Evolutionary conservation across 2,329 filamentous ascomycete species (phyloP).

Genomic region (Thermoascus crustaceus): DNA sequence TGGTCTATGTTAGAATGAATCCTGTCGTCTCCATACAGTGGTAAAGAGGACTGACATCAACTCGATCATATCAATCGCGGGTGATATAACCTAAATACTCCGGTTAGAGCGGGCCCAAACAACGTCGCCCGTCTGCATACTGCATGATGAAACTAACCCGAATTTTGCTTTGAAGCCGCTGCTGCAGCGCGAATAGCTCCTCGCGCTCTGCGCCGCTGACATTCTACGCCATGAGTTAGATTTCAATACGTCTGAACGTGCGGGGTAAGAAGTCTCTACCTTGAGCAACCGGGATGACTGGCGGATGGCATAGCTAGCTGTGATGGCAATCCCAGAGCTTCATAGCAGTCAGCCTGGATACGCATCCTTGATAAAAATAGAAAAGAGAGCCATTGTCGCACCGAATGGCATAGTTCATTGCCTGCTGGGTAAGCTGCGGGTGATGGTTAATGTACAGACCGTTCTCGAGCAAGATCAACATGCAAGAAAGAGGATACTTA

Average conservation of each 20-base stretch:
- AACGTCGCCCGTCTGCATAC: too few relatives aligned
- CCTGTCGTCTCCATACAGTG: background rate
- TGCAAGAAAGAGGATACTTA: slow-evolving; percentile 22
- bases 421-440: slow-evolving; percentile 59
- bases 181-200: slow-evolving; percentile 65
- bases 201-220: slow-evolving; percentile 64
- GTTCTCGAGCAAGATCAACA: too few relatives aligned
- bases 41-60: slow-evolving; percentile 55
- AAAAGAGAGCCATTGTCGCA: slow-evolving; percentile 11
- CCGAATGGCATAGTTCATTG: slow-evolving; percentile 85
- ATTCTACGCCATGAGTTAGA: slow-evolving; percentile 35
- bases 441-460: slow-evolving; percentile 3
- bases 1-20: slow-evolving; percentile 17
- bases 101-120: slow-evolving; percentile 4
- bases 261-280: slow-evolving; percentile 31
- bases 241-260: background rate
- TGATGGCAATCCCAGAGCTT: slow-evolving; percentile 75
- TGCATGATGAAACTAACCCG: too few relatives aligned
- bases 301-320: slow-evolving; percentile 73
- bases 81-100: slow-evolving; percentile 63
- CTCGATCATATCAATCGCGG: slow-evolving; percentile 86
- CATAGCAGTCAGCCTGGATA: background rate
- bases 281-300: slow-evolving; percentile 73
- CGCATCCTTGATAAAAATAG: slow-evolving; percentile 1
- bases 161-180: slow-evolving; percentile 75